Percentiles rank a stretch among this genome's conserved stretches.
Evolutionary conservation across 148 eudicot species (phyloP).

Genomic region (Rhododendron ferrugineum): DNA sequence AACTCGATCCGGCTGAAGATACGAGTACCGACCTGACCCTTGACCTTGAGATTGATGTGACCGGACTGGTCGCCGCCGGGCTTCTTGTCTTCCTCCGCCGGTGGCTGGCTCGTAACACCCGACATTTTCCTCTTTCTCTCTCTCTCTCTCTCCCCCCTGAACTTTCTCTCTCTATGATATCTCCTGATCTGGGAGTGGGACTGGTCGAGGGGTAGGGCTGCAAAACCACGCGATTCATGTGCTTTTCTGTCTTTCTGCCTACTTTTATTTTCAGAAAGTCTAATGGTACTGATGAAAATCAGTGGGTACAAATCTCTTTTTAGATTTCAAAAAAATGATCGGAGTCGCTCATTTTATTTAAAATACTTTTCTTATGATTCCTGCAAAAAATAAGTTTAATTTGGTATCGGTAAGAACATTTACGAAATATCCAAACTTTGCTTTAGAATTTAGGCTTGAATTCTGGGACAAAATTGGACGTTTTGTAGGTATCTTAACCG

Average conservation of each 20-base stretch:
- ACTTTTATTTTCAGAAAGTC: too few relatives aligned
- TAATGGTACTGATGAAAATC: too few relatives aligned
- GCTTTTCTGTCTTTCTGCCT: neutral
- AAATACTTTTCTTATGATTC: too few relatives aligned
- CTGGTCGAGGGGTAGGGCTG: neutral
- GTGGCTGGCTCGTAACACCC: slow-evolving; percentile 16
- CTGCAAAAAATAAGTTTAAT: too few relatives aligned
- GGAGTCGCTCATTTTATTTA: too few relatives aligned
- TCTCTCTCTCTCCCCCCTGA: neutral
- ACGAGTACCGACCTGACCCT: slow-evolving; percentile 36
- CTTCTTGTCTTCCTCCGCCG: slow-evolving; percentile 43
- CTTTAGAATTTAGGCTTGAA: too few relatives aligned
- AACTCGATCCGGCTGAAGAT: neutral
- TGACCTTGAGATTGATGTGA: slow-evolving; percentile 50
- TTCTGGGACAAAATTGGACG: too few relatives aligned
- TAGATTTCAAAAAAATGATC: too few relatives aligned
- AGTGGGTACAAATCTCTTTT: too few relatives aligned
- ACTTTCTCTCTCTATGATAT: neutral
- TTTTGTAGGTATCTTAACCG: too few relatives aligned
- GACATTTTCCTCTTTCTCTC: slow-evolving; percentile 20
- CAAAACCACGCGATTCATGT: neutral
- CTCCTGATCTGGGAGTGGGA: neutral
- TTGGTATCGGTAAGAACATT: too few relatives aligned
- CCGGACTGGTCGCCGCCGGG: slow-evolving; percentile 34
- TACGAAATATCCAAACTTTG: too few relatives aligned